phyloP scores from a whole-genome alignment of 352 stramenopile genomes.

The Aphanomyces euteiches region DNA sequence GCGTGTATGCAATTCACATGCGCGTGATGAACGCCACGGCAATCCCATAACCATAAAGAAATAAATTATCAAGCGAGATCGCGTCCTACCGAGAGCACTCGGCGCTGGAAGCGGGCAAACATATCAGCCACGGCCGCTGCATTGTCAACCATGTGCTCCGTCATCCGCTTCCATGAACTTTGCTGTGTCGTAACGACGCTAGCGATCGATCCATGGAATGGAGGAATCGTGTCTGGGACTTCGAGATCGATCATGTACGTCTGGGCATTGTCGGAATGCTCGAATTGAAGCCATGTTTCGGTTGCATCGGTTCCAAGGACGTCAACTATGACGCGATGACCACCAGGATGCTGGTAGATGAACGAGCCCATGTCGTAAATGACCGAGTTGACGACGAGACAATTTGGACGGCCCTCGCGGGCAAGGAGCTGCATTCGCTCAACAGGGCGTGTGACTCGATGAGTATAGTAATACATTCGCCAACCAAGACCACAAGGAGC shows the following conservation, averaged over 20 bases:
- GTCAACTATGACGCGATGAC: constrained; percentile 66
- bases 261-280: constrained; percentile 59
- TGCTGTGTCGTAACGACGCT: constrained; percentile 9
- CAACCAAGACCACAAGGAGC: constrained; percentile 53
- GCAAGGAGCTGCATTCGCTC: constrained; percentile 55
- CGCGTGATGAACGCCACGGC: neutral
- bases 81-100: neutral
- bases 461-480: constrained; percentile 69
- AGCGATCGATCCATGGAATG: constrained; percentile 7
- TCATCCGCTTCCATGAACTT: constrained; percentile 10
- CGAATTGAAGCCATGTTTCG: constrained; percentile 64
- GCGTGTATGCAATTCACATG: constrained; percentile 1
- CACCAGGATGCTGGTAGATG: constrained; percentile 58
- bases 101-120: neutral
- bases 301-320: constrained; percentile 65
- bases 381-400: constrained; percentile 53
- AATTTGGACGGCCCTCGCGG: constrained; percentile 43
- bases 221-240: constrained; percentile 39
- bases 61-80: no score
- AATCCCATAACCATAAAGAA: no score
- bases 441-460: constrained; percentile 59
- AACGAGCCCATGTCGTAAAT: constrained; percentile 73
- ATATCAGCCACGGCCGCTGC: neutral
- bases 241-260: constrained; percentile 60
- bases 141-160: neutral